A percentile compares a stretch with the other conserved stretches of the same genome.
Conservation (phyloP, 2,329 filamentous ascomycete genomes). For the Basipetospora chlamydospora region DNA sequence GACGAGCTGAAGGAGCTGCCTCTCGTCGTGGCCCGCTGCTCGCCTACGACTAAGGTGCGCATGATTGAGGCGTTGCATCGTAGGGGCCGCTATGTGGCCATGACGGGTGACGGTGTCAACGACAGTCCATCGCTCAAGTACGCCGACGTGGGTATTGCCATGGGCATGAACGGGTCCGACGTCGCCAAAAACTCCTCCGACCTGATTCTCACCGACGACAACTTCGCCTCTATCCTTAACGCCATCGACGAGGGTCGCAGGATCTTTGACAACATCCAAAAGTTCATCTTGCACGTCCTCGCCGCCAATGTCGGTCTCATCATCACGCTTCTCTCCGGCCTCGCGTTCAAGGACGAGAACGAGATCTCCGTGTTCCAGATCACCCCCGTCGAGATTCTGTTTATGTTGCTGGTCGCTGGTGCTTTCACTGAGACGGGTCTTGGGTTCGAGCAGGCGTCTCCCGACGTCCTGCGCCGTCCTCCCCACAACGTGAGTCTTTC, state of each 20-base stretch:
- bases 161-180: constrained; percentile 52
- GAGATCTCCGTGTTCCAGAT: constrained; percentile 54
- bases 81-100: constrained; percentile 45
- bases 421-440: constrained; percentile 58
- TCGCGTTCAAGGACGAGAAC: constrained; percentile 52
- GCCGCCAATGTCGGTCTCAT: constrained; percentile 56
- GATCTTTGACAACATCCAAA: constrained; percentile 59
- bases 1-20: constrained; percentile 48
- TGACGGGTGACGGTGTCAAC: constrained; percentile 60
- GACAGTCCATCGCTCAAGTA: constrained; percentile 52
- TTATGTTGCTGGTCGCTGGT: constrained; percentile 62
- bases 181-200: constrained; percentile 52
- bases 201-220: constrained; percentile 57
- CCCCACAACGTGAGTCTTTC: constrained; percentile 37
- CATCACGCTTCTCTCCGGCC: constrained; percentile 48
- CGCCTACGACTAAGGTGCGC: constrained; percentile 55
- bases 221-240: constrained; percentile 34
- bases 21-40: constrained; percentile 55
- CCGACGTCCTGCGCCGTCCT: constrained; percentile 51
- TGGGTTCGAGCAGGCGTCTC: constrained; percentile 51
- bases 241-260: constrained; percentile 49
- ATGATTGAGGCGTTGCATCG: constrained; percentile 64
- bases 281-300: constrained; percentile 52
- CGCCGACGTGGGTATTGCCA: constrained; percentile 56
- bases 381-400: constrained; percentile 56